A percentile compares a stretch with the other conserved stretches of the same genome.
Conservation (phyloP, 495 filamentous ascomycete genomes). For the Barbatosphaeria neglecta region DNA sequence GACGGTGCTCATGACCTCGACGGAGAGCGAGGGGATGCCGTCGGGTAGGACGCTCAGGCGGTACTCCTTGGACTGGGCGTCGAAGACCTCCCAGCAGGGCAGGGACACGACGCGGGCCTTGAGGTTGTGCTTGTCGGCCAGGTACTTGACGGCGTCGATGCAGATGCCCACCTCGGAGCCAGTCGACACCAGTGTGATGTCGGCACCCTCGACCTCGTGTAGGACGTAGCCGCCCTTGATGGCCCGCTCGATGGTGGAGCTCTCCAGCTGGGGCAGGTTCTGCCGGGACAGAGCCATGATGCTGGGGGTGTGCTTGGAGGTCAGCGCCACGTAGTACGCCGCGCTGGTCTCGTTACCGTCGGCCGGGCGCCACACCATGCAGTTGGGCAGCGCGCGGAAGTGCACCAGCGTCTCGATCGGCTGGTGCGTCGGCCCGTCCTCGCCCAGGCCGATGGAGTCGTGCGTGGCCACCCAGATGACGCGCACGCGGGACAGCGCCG, state of each 20-base stretch:
- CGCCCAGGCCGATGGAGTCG: constrained; percentile 98
- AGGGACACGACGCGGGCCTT: constrained; percentile 89
- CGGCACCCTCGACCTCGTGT: constrained; percentile 71
- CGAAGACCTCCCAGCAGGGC: constrained; percentile 96
- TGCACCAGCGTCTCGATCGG: constrained; percentile 98
- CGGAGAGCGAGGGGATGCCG: constrained; percentile 82
- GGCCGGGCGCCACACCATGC: constrained; percentile 99
- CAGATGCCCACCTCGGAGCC: constrained; percentile 93
- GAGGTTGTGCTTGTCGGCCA: constrained; percentile 80
- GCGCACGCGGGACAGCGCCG: constrained; percentile 81
- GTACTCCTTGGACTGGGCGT: constrained; percentile 89
- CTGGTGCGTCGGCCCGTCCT: constrained; percentile 98
- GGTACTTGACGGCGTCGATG: constrained; percentile 80
- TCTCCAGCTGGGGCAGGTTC: constrained; percentile 96
- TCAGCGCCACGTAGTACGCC: constrained; percentile 93
- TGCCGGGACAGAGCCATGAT: constrained; percentile 94
- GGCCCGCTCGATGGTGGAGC: constrained; percentile 72
- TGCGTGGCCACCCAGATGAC: constrained; percentile 96
- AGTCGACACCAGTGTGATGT: constrained; percentile 85
- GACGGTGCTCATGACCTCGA: constrained; percentile 86
- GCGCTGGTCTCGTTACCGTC: constrained; percentile 98
- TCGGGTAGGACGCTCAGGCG: constrained; percentile 81
- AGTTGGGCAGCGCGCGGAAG: constrained; percentile 98
- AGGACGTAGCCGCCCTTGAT: constrained; percentile 92
- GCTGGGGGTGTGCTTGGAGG: constrained; percentile 78